Percentiles rank a stretch among this genome's conserved stretches.
phyloP scores from a whole-genome alignment of 805 yeast species.

The Sugiyamaella chiloensis region DNA sequence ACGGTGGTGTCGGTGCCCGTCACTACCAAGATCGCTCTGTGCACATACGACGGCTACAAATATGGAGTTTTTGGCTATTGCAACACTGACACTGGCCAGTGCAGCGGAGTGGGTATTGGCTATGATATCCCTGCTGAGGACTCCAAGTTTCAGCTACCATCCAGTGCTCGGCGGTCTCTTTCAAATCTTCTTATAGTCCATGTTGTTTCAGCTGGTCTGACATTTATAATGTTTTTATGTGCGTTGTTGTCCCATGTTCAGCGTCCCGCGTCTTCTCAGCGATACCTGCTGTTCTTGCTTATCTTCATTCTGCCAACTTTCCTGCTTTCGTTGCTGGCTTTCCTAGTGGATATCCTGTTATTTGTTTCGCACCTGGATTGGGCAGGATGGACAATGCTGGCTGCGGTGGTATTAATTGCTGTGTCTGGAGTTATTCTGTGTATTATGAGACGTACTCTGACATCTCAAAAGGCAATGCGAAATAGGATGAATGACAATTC shows the following conservation, averaged over 20 bases:
- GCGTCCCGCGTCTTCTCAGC: conserved; percentile 37
- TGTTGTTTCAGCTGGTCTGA: conserved; percentile 58
- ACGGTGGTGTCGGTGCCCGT: conserved; percentile 63
- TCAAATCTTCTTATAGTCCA: conserved; percentile 65
- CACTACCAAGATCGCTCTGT: conserved; percentile 46
- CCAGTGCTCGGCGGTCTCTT: conserved; percentile 55
- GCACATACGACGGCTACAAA: conserved; percentile 46
- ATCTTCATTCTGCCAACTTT: conserved; percentile 66
- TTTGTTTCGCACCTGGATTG: conserved; percentile 74
- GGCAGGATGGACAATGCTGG: conserved; percentile 82
- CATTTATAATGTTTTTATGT: conserved; percentile 44
- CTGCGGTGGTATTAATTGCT: conserved; percentile 63
- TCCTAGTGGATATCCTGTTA: conserved; percentile 75
- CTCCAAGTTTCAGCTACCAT: conserved; percentile 50
- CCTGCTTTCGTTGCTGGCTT: conserved; percentile 64
- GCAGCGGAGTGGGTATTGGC: conserved; percentile 46
- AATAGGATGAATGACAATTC: conserved; percentile 14
- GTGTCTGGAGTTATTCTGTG: conserved; percentile 64
- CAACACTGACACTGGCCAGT: conserved; percentile 32
- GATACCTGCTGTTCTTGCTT: conserved; percentile 50
- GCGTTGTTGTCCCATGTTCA: conserved; percentile 41
- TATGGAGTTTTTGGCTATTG: conserved; percentile 78
- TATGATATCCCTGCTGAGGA: conserved; percentile 36
- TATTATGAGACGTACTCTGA: conserved; percentile 63
- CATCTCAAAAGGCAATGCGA: conserved; percentile 28